Evolutionary conservation across 1,139 yeast species (phyloP).

Genomic region (Suzukiozyma palmioleophila): DNA sequence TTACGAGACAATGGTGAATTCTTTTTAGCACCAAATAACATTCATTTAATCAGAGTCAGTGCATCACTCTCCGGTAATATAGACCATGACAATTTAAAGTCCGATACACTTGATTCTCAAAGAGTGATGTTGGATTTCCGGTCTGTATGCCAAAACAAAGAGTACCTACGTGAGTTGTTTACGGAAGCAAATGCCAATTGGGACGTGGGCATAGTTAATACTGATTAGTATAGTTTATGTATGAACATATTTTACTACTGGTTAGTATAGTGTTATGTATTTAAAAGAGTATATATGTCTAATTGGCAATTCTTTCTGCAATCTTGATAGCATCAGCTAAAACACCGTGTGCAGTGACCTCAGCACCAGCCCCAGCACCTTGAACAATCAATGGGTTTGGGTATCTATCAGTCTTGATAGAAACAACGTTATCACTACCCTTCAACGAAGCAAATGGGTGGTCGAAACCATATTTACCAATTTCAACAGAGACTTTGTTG

Average conservation of each 20-base stretch:
- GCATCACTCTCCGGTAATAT: conserved; percentile 22
- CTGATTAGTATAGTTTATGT: neutral
- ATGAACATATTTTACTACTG: too few species aligned
- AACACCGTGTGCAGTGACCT: conserved; percentile 97
- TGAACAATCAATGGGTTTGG: conserved; percentile 89
- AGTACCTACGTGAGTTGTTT: conserved; percentile 47
- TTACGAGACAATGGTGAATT: conserved; percentile 76
- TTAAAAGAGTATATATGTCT: conserved; percentile 6
- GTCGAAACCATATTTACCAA: conserved; percentile 76
- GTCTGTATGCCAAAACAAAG: conserved; percentile 53
- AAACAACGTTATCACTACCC: conserved; percentile 93
- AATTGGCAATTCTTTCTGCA: conserved; percentile 71
- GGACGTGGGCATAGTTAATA: conserved; percentile 23
- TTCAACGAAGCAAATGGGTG: conserved; percentile 95
- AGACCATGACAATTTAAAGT: conserved; percentile 26
- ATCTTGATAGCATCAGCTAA: conserved; percentile 88
- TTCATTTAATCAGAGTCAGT: conserved; percentile 63
- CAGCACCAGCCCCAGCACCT: conserved; percentile 99
- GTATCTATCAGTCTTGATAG: conserved; percentile 88
- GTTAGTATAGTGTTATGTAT: neutral
- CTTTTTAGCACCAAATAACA: conserved; percentile 76
- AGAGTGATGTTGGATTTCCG: conserved; percentile 67
- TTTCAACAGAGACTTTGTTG: conserved; percentile 74
- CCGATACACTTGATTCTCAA: conserved; percentile 56
- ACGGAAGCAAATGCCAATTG: conserved; percentile 53